These are phyloP conservation scores for Wickerhamiella azymoides DNA, from an alignment of 805 yeast genomes.

Conservation along the genomic window DNA sequence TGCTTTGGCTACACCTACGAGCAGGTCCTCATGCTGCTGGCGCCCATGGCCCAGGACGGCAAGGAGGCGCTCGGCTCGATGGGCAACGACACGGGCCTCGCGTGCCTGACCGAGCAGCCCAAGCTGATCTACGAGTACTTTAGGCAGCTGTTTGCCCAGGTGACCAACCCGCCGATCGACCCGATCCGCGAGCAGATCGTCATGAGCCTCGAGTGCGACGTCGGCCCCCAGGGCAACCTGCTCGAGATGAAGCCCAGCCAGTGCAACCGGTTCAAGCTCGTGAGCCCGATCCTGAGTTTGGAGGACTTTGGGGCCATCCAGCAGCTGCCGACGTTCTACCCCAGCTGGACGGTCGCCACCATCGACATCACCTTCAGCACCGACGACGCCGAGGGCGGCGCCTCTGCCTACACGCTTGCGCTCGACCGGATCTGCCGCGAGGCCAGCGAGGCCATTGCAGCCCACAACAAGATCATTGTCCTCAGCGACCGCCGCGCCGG, in stretches of 20 bases:
- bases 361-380: constrained; percentile 82
- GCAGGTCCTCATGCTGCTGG: constrained; percentile 67
- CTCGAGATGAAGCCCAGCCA: constrained; percentile 85
- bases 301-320: constrained; percentile 62
- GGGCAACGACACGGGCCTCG: constrained; percentile 96
- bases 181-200: constrained; percentile 94
- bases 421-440: constrained; percentile 76
- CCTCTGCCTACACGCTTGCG: constrained; percentile 74
- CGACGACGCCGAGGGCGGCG: constrained; percentile 44
- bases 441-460: constrained; percentile 73
- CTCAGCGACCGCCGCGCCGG: constrained; percentile 57
- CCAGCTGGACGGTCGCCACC: constrained; percentile 69
- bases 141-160: constrained; percentile 94
- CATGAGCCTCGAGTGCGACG: constrained; percentile 92
- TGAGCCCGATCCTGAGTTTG: constrained; percentile 68
- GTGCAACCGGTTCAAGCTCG: constrained; percentile 74
- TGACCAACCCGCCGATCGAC: constrained; percentile 96
- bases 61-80: constrained; percentile 94
- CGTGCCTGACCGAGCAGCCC: constrained; percentile 90
- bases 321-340: constrained; percentile 59
- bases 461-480: constrained; percentile 58
- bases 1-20: constrained; percentile 94
- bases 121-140: constrained; percentile 82
- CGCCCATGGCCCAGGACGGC: constrained; percentile 86
- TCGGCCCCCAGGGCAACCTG: constrained; percentile 96